phyloP scores from a whole-genome alignment of 2,329 filamentous ascomycete species.

The Aspergillus glaucus region DNA sequence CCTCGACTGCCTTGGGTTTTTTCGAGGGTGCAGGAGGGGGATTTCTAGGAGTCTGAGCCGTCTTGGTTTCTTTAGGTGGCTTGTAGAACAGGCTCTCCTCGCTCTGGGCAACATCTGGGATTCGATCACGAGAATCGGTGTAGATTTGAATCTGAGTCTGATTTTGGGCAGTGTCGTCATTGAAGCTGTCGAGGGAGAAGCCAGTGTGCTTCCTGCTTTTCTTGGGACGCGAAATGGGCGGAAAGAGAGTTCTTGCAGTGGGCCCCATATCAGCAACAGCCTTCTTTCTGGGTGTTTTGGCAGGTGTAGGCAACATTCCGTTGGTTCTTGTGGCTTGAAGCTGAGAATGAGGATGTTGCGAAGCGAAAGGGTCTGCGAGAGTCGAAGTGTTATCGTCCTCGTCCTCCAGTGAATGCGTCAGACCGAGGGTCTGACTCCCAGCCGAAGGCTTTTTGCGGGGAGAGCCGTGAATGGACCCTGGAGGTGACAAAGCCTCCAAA shows the following conservation, averaged over 20 bases:
- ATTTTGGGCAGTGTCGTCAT: conserved; percentile 22
- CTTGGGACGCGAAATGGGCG: conserved; percentile 41
- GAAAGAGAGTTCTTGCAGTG: conserved; percentile 51
- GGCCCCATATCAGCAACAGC: conserved; percentile 38
- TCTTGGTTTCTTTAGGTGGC: conserved; percentile 20
- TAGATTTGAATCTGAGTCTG: conserved; percentile 50
- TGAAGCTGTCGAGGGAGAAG: conserved; percentile 42
- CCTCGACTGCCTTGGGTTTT: conserved; percentile 30
- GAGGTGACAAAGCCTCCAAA: conserved; percentile 21
- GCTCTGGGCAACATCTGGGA: conserved; percentile 48
- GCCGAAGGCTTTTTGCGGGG: conserved; percentile 21
- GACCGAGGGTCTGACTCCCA: conserved; percentile 6
- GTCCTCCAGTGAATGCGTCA: conserved; percentile 12
- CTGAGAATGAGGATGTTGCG: conserved; percentile 15
- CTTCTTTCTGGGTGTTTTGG: conserved; percentile 57
- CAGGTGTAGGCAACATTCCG: conserved; percentile 54
- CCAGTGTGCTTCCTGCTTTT: conserved; percentile 41
- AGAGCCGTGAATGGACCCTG: conserved; percentile 20
- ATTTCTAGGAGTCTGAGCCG: conserved; percentile 15
- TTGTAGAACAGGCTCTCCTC: conserved; percentile 53
- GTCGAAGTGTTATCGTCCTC: conserved; percentile 6
- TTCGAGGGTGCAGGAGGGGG: conserved; percentile 25
- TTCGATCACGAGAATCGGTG: conserved; percentile 57
- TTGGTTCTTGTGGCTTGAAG: conserved; percentile 25
- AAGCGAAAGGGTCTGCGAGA: conserved; percentile 17